Conservation (phyloP, 768 basidiomycete genomes). For the Grammothele lineata region DNA sequence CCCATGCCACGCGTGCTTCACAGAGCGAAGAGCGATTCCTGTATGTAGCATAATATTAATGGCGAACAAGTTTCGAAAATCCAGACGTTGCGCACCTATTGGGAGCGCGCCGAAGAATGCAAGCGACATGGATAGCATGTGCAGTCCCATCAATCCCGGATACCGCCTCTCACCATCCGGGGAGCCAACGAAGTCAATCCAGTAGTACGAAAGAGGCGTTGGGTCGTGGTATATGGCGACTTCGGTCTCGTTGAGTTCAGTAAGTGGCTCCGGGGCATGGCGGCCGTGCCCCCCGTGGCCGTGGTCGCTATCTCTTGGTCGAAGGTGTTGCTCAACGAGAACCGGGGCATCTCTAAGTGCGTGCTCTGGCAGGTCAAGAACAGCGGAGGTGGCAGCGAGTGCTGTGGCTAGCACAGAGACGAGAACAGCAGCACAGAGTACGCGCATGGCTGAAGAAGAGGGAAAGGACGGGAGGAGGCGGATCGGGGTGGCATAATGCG, state of each 20-base stretch:
- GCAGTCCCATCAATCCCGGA: conserved; percentile 66
- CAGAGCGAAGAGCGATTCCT: conserved; percentile 81
- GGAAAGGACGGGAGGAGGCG: conserved; percentile 24
- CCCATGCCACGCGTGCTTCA: conserved; percentile 61
- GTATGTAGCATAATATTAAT: too few species aligned
- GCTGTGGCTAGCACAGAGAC: conserved; percentile 20
- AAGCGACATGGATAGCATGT: conserved; percentile 66
- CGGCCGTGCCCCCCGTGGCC: conserved; percentile 39
- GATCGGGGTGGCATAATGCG: conserved; percentile 12
- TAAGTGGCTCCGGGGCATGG: conserved; percentile 45
- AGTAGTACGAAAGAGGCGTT: conserved; percentile 79
- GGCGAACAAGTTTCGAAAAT: conserved; percentile 1
- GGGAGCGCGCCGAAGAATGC: conserved; percentile 86
- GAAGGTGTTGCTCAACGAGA: conserved; percentile 8
- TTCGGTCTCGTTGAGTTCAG: conserved; percentile 76
- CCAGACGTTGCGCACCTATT: conserved; percentile 48
- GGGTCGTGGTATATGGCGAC: conserved; percentile 59
- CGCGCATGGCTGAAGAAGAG: conserved; percentile 22
- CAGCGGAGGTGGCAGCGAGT: conserved; percentile 7
- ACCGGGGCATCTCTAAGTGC: conserved; percentile 6
- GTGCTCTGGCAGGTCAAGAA: background rate
- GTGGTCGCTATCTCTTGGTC: conserved; percentile 30
- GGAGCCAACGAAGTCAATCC: conserved; percentile 64
- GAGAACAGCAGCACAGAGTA: conserved; percentile 23
- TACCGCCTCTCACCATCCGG: conserved; percentile 43